Conservation (phyloP, 2,329 filamentous ascomycete species). For the Neonectria faginata region DNA sequence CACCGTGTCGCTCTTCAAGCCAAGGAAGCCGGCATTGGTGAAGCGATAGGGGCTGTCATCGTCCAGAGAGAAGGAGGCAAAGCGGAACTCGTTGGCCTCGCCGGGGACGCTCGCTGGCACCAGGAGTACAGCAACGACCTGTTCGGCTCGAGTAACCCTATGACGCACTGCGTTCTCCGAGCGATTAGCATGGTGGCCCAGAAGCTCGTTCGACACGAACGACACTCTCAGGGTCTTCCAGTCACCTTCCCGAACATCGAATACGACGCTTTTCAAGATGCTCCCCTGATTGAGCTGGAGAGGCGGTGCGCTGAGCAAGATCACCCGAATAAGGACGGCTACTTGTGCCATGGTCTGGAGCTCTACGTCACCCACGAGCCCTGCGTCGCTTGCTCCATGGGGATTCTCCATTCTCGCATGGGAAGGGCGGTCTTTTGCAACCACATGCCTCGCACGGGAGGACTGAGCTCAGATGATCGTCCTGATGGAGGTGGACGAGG, state of each 20-base stretch:
- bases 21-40: slow-evolving; percentile 69
- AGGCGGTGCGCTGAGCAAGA: slow-evolving; percentile 70
- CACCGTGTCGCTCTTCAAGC: slow-evolving; percentile 71
- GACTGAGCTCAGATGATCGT: slow-evolving; percentile 81
- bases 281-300: slow-evolving; percentile 76
- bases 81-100: slow-evolving; percentile 74
- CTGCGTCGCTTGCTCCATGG: slow-evolving; percentile 97
- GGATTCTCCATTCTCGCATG: slow-evolving; percentile 92
- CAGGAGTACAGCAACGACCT: slow-evolving; percentile 59
- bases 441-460: slow-evolving; percentile 84
- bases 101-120: slow-evolving; percentile 80
- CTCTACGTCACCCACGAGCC: slow-evolving; percentile 96
- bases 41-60: slow-evolving; percentile 79
- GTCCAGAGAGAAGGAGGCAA: slow-evolving; percentile 70
- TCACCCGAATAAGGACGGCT: slow-evolving; percentile 79
- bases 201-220: slow-evolving; percentile 69
- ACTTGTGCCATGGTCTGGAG: slow-evolving; percentile 93
- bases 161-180: slow-evolving; percentile 82
- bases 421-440: slow-evolving; percentile 83
- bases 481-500: slow-evolving; percentile 68
- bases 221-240: slow-evolving; percentile 53
- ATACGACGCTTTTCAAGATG: slow-evolving; percentile 75
- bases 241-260: slow-evolving; percentile 57
- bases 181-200: slow-evolving; percentile 86
- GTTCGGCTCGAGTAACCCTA: slow-evolving; percentile 72